Percentiles rank a stretch among this genome's conserved stretches.
These are phyloP conservation scores for Phytomonas sp. DNA, from an alignment of 208 protist genomes.

Conservation along the genomic window DNA sequence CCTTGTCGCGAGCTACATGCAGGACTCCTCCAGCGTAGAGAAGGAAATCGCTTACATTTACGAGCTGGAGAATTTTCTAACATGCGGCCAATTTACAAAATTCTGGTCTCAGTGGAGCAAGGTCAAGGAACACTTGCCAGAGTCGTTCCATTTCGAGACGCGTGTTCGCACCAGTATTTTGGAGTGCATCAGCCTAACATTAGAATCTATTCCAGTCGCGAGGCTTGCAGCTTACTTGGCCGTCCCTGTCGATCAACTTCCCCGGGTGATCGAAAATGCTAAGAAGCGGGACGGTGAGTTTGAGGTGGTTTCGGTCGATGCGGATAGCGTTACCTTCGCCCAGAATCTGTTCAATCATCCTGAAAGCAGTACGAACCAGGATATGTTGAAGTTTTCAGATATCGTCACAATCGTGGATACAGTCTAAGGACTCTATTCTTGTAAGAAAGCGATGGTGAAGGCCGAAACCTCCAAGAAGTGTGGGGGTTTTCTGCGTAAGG, in stretches of 20 bases:
- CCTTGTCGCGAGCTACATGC: conserved; percentile 71
- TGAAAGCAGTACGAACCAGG: conserved; percentile 46
- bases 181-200: conserved; percentile 55
- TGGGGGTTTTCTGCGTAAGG: neutral
- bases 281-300: conserved; percentile 54
- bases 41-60: conserved; percentile 79
- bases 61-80: conserved; percentile 84
- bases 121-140: conserved; percentile 54
- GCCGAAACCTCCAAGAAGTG: neutral
- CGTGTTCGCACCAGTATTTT: conserved; percentile 71
- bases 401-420: conserved; percentile 15
- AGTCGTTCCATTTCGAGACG: conserved; percentile 72
- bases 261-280: conserved; percentile 43
- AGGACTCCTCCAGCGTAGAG: conserved; percentile 64
- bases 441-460: neutral
- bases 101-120: conserved; percentile 75
- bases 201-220: conserved; percentile 41
- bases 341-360: conserved; percentile 67
- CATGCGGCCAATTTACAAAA: conserved; percentile 62
- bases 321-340: conserved; percentile 45
- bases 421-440: neutral
- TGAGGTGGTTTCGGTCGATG: conserved; percentile 31
- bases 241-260: conserved; percentile 35
- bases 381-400: conserved; percentile 53
- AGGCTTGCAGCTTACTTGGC: conserved; percentile 54